Percentiles rank a stretch among this genome's conserved stretches.
Evolutionary conservation across 345 rosid genomes (phyloP).

Genomic region (Lumnitzera racemosa): DNA sequence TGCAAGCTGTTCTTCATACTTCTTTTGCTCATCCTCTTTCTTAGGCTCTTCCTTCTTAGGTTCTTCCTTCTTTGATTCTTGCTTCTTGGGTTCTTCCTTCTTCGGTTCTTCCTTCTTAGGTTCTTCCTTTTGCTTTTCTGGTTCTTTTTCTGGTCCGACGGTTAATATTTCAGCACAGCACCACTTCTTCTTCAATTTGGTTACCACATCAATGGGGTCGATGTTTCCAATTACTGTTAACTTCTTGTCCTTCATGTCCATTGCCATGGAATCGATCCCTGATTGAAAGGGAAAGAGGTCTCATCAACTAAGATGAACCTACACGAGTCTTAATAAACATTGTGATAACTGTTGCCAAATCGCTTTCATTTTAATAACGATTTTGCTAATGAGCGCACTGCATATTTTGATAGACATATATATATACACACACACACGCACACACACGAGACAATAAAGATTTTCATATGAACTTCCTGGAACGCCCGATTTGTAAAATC

Average conservation of each 20-base stretch:
- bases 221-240: slow-evolving; percentile 53
- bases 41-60: slow-evolving; percentile 16
- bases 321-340: too few species aligned
- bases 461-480: too few species aligned
- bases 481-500: too few species aligned
- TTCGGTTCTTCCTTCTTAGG: too few species aligned
- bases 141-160: slow-evolving; percentile 32
- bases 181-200: slow-evolving; percentile 25
- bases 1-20: slow-evolving; percentile 23
- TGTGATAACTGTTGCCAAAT: too few species aligned
- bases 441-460: too few species aligned
- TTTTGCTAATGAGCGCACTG: neutral
- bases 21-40: slow-evolving; percentile 22
- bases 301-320: neutral
- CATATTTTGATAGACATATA: neutral
- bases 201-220: slow-evolving; percentile 25
- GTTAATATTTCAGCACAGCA: slow-evolving; percentile 24
- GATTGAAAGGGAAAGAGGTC: neutral
- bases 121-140: slow-evolving; percentile 11
- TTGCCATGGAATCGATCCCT: slow-evolving; percentile 43
- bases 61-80: slow-evolving; percentile 20
- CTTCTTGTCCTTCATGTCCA: slow-evolving; percentile 48
- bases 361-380: neutral
- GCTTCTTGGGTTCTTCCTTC: too few species aligned
- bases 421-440: neutral